Evolutionary conservation across 805 yeast species (phyloP).

Genomic region (Candida dajiaensis): DNA sequence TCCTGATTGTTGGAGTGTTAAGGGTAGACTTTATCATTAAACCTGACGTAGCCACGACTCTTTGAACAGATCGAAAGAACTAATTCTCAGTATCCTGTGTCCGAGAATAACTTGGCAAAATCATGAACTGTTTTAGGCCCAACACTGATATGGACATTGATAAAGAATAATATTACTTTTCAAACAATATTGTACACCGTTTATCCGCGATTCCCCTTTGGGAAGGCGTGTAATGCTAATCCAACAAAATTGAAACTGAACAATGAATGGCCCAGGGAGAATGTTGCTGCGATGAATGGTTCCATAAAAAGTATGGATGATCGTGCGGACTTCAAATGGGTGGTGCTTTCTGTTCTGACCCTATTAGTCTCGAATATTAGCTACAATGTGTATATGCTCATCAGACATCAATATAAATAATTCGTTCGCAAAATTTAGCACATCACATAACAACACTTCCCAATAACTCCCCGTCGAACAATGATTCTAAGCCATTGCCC

Average conservation of each 20-base stretch:
- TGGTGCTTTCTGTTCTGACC: no score
- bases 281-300: no score
- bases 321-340: no score
- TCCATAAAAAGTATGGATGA: no score
- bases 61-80: no score
- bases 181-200: no score
- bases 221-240: neutral
- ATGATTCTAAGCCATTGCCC: conserved; percentile 13
- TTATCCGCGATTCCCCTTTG: neutral
- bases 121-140: neutral
- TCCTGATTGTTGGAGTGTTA: neutral
- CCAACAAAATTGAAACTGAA: neutral
- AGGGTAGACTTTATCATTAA: neutral
- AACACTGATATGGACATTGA: neutral
- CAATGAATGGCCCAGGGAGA: no score
- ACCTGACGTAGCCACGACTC: neutral
- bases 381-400: neutral
- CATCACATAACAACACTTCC: conserved; percentile 1
- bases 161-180: neutral
- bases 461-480: conserved; percentile 8
- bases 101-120: neutral
- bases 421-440: neutral
- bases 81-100: neutral
- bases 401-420: neutral
- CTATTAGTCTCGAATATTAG: no score